A percentile compares a stretch with the other conserved stretches of the same genome.
phyloP scores from a whole-genome alignment of 441 rosid species.

The Lepidium campestre region DNA sequence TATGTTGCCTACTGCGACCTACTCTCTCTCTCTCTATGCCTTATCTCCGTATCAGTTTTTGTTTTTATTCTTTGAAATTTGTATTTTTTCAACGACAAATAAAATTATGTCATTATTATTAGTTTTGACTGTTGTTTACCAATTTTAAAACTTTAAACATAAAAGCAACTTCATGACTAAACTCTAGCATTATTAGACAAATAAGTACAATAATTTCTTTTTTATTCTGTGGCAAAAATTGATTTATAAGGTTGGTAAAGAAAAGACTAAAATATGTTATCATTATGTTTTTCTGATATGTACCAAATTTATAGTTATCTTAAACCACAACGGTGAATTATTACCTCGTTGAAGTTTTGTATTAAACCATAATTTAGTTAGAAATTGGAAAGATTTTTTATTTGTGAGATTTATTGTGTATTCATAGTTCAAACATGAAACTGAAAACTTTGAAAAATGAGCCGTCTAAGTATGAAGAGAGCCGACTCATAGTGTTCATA shows the following conservation, averaged over 20 bases:
- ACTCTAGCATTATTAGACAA: background rate
- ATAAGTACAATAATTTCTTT: slow-evolving; percentile 19
- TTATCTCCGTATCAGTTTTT: slow-evolving; percentile 24
- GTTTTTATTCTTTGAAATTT: background rate
- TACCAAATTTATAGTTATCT: background rate
- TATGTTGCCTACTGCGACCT: slow-evolving; percentile 15
- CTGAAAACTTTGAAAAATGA: slow-evolving; percentile 18
- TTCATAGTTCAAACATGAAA: background rate
- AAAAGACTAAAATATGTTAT: background rate
- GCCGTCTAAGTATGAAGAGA: slow-evolving; percentile 23
- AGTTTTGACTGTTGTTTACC: slow-evolving; percentile 11
- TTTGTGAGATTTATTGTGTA: background rate
- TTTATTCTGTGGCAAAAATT: background rate
- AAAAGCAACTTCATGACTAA: slow-evolving; percentile 4
- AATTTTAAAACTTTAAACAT: background rate
- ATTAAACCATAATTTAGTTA: background rate
- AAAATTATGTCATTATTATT: slow-evolving; percentile 3
- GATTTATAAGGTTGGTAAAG: slow-evolving; percentile 19
- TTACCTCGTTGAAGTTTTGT: background rate
- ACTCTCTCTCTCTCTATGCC: slow-evolving; percentile 4
- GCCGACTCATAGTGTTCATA: slow-evolving; percentile 16
- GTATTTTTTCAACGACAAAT: slow-evolving; percentile 1
- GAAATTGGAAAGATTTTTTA: too few relatives aligned
- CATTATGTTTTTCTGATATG: slow-evolving; percentile 5
- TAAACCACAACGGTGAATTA: slow-evolving; percentile 1